Percentiles rank a stretch among this genome's conserved stretches.
phyloP scores from a whole-genome alignment of 371 early-diverging fungal genomes.

The Apophysomyces trapeziformis region DNA sequence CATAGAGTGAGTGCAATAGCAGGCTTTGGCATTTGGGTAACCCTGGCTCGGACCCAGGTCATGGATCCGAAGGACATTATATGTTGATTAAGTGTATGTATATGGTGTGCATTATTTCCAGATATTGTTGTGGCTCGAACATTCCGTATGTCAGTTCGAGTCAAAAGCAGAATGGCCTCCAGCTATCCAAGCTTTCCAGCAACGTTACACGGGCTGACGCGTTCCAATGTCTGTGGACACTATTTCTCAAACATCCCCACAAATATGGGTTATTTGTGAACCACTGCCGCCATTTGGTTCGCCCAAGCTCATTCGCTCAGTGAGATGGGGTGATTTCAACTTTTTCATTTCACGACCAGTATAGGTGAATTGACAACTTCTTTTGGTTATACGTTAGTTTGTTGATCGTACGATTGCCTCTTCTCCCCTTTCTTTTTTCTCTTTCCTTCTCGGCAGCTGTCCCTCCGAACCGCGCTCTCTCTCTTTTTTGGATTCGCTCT shows the following conservation, averaged over 20 bases:
- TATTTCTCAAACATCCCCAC: not conserved
- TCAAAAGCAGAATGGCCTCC: not conserved
- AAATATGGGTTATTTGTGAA: not conserved
- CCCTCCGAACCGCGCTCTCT: not conserved
- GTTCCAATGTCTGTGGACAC: not conserved
- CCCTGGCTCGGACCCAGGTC: not conserved
- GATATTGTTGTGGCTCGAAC: constrained; percentile 2
- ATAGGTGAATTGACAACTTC: not conserved
- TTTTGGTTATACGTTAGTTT: constrained; percentile 1
- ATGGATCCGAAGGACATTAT: too few relatives aligned
- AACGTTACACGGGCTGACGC: not conserved
- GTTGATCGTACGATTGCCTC: constrained; percentile 2
- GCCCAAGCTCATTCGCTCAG: not conserved
- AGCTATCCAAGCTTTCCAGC: not conserved
- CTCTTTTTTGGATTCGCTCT: not conserved
- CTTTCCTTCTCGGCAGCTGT: too few relatives aligned
- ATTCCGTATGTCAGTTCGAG: not conserved
- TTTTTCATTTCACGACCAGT: constrained; percentile 1
- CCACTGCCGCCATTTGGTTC: not conserved
- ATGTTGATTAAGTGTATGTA: too few relatives aligned
- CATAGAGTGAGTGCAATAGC: constrained; percentile 25
- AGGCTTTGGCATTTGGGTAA: constrained; percentile 27
- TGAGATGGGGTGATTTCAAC: constrained; percentile 3
- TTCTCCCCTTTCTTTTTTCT: not conserved
- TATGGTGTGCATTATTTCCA: not conserved